Percentiles rank a stretch among this genome's conserved stretches.
These are phyloP conservation scores for Dictyostelium brefeldianum DNA, from an alignment of 78 protist species.

Conservation along the genomic window DNA sequence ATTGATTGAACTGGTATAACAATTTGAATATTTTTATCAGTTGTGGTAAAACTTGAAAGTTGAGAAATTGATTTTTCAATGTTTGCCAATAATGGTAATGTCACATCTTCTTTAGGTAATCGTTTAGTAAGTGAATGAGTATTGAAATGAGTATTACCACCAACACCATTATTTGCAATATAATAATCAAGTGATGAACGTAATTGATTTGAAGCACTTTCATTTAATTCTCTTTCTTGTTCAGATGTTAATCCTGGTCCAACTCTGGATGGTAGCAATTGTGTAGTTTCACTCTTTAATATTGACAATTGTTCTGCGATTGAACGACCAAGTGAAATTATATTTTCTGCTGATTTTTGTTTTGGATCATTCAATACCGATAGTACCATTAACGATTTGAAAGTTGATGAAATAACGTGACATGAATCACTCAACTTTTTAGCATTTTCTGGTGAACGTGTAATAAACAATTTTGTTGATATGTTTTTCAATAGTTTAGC, in stretches of 20 bases:
- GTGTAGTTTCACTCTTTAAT: neutral
- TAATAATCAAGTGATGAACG: slow-evolving; percentile 33
- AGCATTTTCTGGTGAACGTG: slow-evolving; percentile 16
- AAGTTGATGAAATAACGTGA: slow-evolving; percentile 13
- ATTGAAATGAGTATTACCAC: neutral
- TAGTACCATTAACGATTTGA: slow-evolving; percentile 57
- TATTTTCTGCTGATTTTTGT: slow-evolving; percentile 28
- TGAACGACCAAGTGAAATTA: slow-evolving; percentile 26
- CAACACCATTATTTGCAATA: neutral
- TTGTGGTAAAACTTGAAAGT: neutral
- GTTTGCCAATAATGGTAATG: slow-evolving; percentile 31
- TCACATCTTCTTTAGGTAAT: slow-evolving; percentile 30
- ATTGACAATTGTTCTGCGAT: slow-evolving; percentile 61
- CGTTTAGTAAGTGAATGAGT: neutral
- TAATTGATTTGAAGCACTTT: slow-evolving; percentile 45
- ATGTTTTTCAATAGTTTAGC: slow-evolving; percentile 6
- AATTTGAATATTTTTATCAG: slow-evolving; percentile 40
- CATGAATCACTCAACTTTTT: slow-evolving; percentile 31
- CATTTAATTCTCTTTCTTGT: slow-evolving; percentile 20
- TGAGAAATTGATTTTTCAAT: slow-evolving; percentile 44
- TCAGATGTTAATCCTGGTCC: neutral
- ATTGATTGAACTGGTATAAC: slow-evolving; percentile 56
- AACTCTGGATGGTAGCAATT: slow-evolving; percentile 29
- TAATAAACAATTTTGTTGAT: slow-evolving; percentile 10
- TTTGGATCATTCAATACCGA: neutral